Evolutionary conservation across 345 rosid genomes (phyloP).

Genomic region (Dovyalis caffra): DNA sequence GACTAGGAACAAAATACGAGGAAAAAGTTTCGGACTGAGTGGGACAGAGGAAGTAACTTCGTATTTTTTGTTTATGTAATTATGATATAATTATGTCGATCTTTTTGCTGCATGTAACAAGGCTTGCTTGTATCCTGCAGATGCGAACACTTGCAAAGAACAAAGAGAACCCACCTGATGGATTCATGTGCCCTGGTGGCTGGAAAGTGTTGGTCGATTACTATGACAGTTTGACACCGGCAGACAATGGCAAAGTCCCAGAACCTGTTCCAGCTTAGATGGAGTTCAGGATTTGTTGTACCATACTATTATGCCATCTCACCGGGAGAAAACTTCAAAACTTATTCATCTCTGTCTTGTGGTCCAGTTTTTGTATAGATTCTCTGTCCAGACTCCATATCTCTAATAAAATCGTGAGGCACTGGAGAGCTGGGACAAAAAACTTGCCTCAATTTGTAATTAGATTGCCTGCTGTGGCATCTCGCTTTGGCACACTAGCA

Average conservation of each 20-base stretch:
- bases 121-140: constrained; percentile 36
- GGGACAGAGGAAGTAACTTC: neutral
- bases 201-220: constrained; percentile 92
- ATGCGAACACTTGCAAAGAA: constrained; percentile 92
- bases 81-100: neutral
- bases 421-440: constrained; percentile 9
- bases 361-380: constrained; percentile 14
- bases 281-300: constrained; percentile 14
- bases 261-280: constrained; percentile 63
- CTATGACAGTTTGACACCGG: constrained; percentile 65
- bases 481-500: constrained; percentile 7
- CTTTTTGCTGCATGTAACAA: constrained; percentile 1
- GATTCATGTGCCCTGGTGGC: constrained; percentile 97
- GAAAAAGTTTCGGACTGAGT: neutral
- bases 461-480: constrained; percentile 15
- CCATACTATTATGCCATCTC: constrained; percentile 14
- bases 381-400: constrained; percentile 24
- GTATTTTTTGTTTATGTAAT: neutral
- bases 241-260: constrained; percentile 48
- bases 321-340: constrained; percentile 25
- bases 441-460: constrained; percentile 37
- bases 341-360: constrained; percentile 15
- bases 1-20: neutral
- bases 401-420: constrained; percentile 30
- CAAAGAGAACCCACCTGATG: constrained; percentile 91